phyloP scores from a whole-genome alignment of 306 rosid genomes.

The Luffa acutangula region DNA sequence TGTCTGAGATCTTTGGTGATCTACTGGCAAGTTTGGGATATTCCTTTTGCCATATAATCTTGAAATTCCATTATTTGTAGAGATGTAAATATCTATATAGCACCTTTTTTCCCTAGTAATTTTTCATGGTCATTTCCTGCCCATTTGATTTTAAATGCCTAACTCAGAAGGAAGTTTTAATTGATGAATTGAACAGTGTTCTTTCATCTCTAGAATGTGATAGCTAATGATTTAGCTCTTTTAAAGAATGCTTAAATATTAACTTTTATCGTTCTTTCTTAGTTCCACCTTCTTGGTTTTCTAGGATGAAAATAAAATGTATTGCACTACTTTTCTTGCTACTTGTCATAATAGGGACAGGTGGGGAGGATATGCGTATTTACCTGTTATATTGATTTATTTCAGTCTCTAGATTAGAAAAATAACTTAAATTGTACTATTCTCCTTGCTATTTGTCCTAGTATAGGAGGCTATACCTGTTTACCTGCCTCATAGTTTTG shows the following conservation, averaged over 20 bases:
- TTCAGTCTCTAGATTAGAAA: not conserved
- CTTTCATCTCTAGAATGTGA: not conserved
- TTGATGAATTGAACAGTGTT: not conserved
- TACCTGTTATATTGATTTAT: not conserved
- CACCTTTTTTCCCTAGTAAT: not conserved
- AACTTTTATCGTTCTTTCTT: not conserved
- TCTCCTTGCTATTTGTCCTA: not conserved
- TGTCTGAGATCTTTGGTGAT: not conserved
- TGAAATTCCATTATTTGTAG: not conserved
- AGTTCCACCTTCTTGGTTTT: not conserved
- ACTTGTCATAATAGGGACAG: not conserved
- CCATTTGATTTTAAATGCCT: not conserved
- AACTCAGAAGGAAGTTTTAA: not conserved
- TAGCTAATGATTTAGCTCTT: not conserved
- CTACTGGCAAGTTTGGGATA: not conserved
- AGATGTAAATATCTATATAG: not conserved
- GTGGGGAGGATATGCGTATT: not conserved
- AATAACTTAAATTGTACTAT: not conserved
- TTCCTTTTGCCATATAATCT: not conserved
- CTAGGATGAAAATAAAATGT: not conserved
- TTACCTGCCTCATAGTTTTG: not conserved
- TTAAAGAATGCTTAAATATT: not conserved
- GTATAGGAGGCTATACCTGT: not conserved
- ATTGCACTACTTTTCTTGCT: not conserved
- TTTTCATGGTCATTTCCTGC: not conserved